Evolutionary conservation across 345 rosid species (phyloP), one percentile per base, ranked within the genome.

Genomic region (Gossypioides kirkii): DNA sequence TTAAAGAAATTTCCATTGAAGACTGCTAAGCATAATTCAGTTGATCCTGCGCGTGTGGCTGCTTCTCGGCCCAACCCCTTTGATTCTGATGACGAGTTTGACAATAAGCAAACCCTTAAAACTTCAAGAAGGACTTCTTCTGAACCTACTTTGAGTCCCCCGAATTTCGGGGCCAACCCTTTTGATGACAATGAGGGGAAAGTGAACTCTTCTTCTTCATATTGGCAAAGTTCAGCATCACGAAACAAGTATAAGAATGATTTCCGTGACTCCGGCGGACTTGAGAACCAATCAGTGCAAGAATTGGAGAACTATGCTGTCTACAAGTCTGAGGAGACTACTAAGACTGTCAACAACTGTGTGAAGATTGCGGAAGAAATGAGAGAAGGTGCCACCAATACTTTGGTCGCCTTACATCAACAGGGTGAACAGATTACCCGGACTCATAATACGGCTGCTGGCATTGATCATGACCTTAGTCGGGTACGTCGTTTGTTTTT

Each of bases 301-400:
- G 99, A 93, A 76, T 85, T 96, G 73, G 97, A 96, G 78, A 53
- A 81, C 62, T 93, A 93, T 83, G 92, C 94, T 56, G 87, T 82
- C 25, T 89, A 96, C 82, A 96, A 89, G 84, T 91, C 99, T 23
- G 98, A 96, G 84, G 98, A 93, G 76, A 93, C 94, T 1, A 93
- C 99, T 17, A 91, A 87, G 70, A 42, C 88, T 13, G 98, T 96
- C 6, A 83, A 93, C 12, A 82, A 85, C 74, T 91, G 96, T 85
- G 69, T 96, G 52, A 96, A 91, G 84, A 91, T 96, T 54, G 99
- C 98, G 0, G 93, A 90, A 77, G 98, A 87, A 43, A 96, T 96
- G 23, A 91, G 98, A 80, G 89, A 85, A 55, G 91, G 86, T 28
- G 99, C 93, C 53, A 86, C 94, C 0, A 84, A 82, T 50, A 96